Evolutionary conservation across 495 filamentous ascomycete species (phyloP), one percentile per base, ranked within the genome.

Genomic region (Talaromyces wortmannii): DNA sequence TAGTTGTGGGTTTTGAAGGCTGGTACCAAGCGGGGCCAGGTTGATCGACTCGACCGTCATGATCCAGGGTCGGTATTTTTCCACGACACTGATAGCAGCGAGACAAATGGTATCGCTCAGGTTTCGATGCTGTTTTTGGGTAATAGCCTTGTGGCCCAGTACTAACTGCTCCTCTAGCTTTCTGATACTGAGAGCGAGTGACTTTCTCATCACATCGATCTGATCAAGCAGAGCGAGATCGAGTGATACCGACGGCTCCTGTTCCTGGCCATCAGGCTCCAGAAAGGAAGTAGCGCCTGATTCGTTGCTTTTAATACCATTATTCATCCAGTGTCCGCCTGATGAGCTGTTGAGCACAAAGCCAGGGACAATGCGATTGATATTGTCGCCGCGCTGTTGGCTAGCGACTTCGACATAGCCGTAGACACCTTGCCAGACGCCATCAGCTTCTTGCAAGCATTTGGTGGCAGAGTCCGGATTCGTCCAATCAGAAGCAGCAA

Each of bases 361-460:
- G 2, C 94, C 95, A 23, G 94, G 94, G 43, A 90, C 82, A 17
- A 97, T 76, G n/a, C 94, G 84, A 4, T 88, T 87, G 45, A 98
- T 91, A 18, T 86, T 84, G 60, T 95, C 91, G 45, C 90, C 91
- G 46, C 92, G 80, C 64, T 97, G 94, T 61, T 92, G 88, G 61
- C 88, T 85, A 17, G 94, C 94, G 53, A 97, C 87, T 62, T 97
- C 92, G 12, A 97, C 92, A 69, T 95, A 98, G 57, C 89, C 91
- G 66, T 90, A 95, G 29, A 97, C 91, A 10, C 91, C 91, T 50
- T 92, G 81, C 49, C 97, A 80, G 17, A 98, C 92, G 45, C 92
- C 94, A 59, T 97, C 92, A 5, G 94, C 95, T 73, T 98, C 95
- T 64, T 91, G 87, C 60, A 97, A 71, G 63, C 94, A 98, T 64